A percentile compares a stretch with the other conserved stretches of the same genome.
phyloP scores from a whole-genome alignment of 2,329 filamentous ascomycete genomes.

The Byssochlamys sp. region DNA sequence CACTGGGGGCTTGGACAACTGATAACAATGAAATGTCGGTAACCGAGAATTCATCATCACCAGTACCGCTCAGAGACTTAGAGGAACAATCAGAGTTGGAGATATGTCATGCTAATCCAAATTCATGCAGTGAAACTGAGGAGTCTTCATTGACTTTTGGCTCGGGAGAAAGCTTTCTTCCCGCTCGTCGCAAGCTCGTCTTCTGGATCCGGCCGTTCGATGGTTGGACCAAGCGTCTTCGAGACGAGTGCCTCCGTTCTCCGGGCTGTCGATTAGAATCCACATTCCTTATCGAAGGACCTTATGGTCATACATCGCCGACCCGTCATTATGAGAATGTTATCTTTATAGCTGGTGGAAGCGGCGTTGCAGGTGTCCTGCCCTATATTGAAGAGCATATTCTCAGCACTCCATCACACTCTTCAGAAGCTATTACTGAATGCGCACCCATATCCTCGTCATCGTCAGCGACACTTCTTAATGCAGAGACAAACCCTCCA shows the following conservation, averaged over 20 bases:
- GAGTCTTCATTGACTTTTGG: not conserved
- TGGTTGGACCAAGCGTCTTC: slow-evolving; percentile 43
- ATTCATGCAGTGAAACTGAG: not conserved
- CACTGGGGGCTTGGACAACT: slow-evolving; percentile 27
- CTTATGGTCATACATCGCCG: slow-evolving; percentile 38
- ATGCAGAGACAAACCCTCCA: not conserved
- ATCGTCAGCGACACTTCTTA: not conserved
- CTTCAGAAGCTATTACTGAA: not conserved
- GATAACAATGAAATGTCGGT: slow-evolving; percentile 4
- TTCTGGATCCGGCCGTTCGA: slow-evolving; percentile 45
- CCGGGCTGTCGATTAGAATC: slow-evolving; percentile 16
- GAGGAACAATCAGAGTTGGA: not conserved
- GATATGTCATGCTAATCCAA: not conserved
- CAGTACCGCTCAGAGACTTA: not conserved
- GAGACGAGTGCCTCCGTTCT: slow-evolving; percentile 23
- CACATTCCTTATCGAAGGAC: slow-evolving; percentile 41
- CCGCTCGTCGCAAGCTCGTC: slow-evolving; percentile 26
- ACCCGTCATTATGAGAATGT: slow-evolving; percentile 41
- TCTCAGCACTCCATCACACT: not conserved
- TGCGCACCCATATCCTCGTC: not conserved
- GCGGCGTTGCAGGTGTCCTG: slow-evolving; percentile 35
- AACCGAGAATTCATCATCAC: not conserved
- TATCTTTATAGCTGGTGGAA: slow-evolving; percentile 38
- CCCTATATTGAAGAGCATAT: slow-evolving; percentile 33
- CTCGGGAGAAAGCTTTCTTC: not conserved